Conservation (phyloP, 2,329 filamentous ascomycete species). For the Metarhizium robertsii region DNA sequence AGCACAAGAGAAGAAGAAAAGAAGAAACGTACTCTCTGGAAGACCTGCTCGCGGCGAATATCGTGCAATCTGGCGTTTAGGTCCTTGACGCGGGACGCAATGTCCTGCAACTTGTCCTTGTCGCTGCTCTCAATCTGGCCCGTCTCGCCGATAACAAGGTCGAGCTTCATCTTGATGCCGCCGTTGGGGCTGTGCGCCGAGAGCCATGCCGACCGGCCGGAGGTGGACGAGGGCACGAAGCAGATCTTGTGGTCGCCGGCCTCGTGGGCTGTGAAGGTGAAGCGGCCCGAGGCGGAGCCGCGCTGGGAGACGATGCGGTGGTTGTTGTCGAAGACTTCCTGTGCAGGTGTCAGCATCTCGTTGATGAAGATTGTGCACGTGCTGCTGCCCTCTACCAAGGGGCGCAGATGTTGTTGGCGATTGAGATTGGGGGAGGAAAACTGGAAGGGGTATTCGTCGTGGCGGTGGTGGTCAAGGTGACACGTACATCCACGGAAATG, state of each 20-base stretch:
- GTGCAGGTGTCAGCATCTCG: constrained; percentile 2
- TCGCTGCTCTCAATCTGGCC: constrained; percentile 89
- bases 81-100: constrained; percentile 81
- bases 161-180: constrained; percentile 74
- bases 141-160: constrained; percentile 90
- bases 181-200: constrained; percentile 55
- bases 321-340: constrained; percentile 94
- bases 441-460: too few relatives aligned
- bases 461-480: not conserved
- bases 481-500: constrained; percentile 75
- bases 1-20: not conserved
- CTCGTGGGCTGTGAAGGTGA: constrained; percentile 93
- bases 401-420: too few relatives aligned
- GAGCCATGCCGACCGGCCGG: constrained; percentile 63
- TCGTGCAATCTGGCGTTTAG: constrained; percentile 80
- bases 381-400: too few relatives aligned
- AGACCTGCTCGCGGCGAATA: constrained; percentile 89
- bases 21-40: constrained; percentile 64
- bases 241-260: constrained; percentile 94
- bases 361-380: too few relatives aligned
- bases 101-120: constrained; percentile 85
- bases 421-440: too few relatives aligned
- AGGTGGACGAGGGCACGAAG: constrained; percentile 75
- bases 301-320: constrained; percentile 90
- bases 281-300: constrained; percentile 66